These are phyloP conservation scores for Claviceps cyperi DNA, from an alignment of 2,329 filamentous ascomycete genomes.

Conservation along the genomic window DNA sequence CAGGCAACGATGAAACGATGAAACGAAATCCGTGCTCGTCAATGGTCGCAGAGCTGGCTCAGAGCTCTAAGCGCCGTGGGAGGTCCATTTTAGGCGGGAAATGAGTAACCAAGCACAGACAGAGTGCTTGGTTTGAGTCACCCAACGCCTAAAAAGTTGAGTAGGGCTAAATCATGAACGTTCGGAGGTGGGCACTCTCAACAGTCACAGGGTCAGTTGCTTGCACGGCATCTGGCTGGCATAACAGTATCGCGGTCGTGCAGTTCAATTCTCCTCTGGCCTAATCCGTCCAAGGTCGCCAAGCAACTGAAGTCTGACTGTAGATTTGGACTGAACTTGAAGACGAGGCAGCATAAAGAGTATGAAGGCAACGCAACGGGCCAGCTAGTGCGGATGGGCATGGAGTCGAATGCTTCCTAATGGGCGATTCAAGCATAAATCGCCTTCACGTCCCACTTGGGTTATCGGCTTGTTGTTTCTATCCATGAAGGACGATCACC, in stretches of 20 bases:
- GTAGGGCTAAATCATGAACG: background rate
- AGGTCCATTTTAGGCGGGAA: background rate
- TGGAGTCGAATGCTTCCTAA: background rate
- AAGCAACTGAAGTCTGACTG: background rate
- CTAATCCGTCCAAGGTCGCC: background rate
- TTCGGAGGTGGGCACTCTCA: background rate
- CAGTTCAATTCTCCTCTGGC: slow-evolving; percentile 5
- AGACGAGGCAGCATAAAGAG: background rate
- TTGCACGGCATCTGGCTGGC: slow-evolving; percentile 11
- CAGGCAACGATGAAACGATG: background rate
- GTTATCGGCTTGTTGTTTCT: background rate
- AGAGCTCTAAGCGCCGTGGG: slow-evolving; percentile 6
- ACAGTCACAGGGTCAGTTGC: slow-evolving; percentile 6
- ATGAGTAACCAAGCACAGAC: background rate
- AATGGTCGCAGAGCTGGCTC: slow-evolving; percentile 5
- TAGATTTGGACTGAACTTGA: background rate
- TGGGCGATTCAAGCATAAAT: background rate
- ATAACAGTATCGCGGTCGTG: slow-evolving; percentile 1
- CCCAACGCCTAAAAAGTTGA: background rate
- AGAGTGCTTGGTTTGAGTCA: background rate
- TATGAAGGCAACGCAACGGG: background rate
- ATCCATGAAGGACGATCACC: background rate
- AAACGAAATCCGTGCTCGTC: background rate
- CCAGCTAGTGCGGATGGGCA: background rate
- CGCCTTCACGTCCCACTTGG: background rate